Conservation (phyloP, 2,329 filamentous ascomycete species). For the Fusarium virguliforme region DNA sequence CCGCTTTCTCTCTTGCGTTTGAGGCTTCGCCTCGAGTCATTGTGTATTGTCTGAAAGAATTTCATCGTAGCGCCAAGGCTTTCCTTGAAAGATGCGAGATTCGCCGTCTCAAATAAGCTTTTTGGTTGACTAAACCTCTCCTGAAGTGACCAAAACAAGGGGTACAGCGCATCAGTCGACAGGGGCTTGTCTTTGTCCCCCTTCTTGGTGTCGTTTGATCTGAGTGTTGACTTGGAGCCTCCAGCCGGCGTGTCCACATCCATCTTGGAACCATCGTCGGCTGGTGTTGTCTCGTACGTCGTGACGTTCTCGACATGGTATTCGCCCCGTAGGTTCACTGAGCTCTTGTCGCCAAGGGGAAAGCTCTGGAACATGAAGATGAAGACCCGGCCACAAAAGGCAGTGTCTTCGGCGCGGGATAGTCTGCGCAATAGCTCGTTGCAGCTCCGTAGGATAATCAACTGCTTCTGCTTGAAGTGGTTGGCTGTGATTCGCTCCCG, state of each 20-base stretch:
- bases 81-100: conserved; percentile 86
- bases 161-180: conserved; percentile 84
- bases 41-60: conserved; percentile 69
- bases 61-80: conserved; percentile 78
- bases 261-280: conserved; percentile 64
- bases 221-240: conserved; percentile 54
- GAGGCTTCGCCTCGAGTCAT: conserved; percentile 75
- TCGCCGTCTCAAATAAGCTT: conserved; percentile 79
- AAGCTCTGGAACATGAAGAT: conserved; percentile 99
- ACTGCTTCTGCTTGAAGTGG: conserved; percentile 85
- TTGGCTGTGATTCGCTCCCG: conserved; percentile 88
- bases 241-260: conserved; percentile 73
- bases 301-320: conserved; percentile 97
- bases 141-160: conserved; percentile 94
- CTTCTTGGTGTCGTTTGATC: conserved; percentile 63
- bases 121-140: conserved; percentile 93
- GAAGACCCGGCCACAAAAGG: conserved; percentile 97
- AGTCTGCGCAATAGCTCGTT: conserved; percentile 95
- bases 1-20: conserved; percentile 79
- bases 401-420: conserved; percentile 96
- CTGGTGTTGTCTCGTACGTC: conserved; percentile 73
- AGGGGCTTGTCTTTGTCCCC: conserved; percentile 65
- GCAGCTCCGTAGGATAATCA: conserved; percentile 93
- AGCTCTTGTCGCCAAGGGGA: conserved; percentile 95
- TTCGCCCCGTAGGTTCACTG: conserved; percentile 95